Evolutionary conservation across 768 basidiomycete species (phyloP).

Genomic region (Coprinopsis cinerea): DNA sequence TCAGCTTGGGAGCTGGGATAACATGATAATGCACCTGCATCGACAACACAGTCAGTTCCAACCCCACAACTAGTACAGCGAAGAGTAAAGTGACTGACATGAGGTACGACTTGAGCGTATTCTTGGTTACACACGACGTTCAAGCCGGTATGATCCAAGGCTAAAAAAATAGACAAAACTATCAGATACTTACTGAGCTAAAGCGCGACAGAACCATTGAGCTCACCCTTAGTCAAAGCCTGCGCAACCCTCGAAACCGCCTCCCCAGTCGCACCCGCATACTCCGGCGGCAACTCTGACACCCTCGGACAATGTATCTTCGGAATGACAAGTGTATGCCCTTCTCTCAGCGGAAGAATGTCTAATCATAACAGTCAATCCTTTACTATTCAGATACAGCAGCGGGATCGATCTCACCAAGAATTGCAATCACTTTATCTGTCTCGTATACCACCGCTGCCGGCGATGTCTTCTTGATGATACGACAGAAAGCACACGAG

Average conservation of each 20-base stretch:
- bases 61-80: neutral
- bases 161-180: conserved; percentile 28
- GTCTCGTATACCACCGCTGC: conserved; percentile 54
- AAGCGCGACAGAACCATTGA: too few species aligned
- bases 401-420: conserved; percentile 39
- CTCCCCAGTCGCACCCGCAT: conserved; percentile 52
- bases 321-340: conserved; percentile 68
- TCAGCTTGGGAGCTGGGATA: conserved; percentile 57
- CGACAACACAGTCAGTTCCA: neutral
- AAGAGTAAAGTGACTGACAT: conserved; percentile 36
- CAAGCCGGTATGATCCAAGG: conserved; percentile 56
- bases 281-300: conserved; percentile 58
- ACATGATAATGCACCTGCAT: conserved; percentile 70
- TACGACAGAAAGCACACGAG: conserved; percentile 61
- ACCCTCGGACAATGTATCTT: conserved; percentile 56
- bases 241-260: conserved; percentile 57
- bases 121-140: conserved; percentile 81
- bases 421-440: conserved; percentile 56
- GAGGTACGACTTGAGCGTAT: conserved; percentile 76
- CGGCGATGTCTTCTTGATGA: conserved; percentile 44
- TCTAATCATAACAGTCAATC: conserved; percentile 30
- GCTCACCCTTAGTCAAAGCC: conserved; percentile 57
- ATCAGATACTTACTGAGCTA: neutral
- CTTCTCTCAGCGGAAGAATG: conserved; percentile 59
- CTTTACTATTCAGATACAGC: neutral